These are phyloP conservation scores for Aspergillus sp. DNA, from an alignment of 2,329 filamentous ascomycete genomes.

Conservation along the genomic window DNA sequence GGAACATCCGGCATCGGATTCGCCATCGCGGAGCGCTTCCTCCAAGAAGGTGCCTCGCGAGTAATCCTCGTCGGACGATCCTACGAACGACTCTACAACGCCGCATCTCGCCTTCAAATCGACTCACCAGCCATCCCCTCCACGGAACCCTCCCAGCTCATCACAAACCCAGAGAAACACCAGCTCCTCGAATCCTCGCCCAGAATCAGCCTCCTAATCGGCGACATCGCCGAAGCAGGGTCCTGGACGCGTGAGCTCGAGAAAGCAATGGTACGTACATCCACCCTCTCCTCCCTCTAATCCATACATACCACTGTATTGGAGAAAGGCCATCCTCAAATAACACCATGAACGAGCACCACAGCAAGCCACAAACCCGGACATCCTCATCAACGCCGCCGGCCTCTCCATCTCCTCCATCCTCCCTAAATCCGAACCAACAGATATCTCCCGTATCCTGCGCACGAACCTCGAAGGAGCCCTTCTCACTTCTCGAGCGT, in stretches of 20 bases:
- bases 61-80: slow-evolving; percentile 63
- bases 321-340: too few relatives aligned
- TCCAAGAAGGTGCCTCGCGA: slow-evolving; percentile 60
- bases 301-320: too few relatives aligned
- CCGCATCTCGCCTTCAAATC: slow-evolving; percentile 32
- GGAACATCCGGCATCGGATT: slow-evolving; percentile 70
- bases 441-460: slow-evolving; percentile 60
- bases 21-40: slow-evolving; percentile 67
- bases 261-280: slow-evolving; percentile 36
- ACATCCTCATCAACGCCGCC: slow-evolving; percentile 77
- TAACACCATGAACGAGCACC: too few relatives aligned
- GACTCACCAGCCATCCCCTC: neutral
- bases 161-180: slow-evolving; percentile 8
- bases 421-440: slow-evolving; percentile 57
- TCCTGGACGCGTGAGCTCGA: slow-evolving; percentile 40
- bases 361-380: slow-evolving; percentile 29
- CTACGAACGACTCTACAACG: slow-evolving; percentile 46
- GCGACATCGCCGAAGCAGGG: slow-evolving; percentile 40
- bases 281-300: too few relatives aligned
- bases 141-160: neutral
- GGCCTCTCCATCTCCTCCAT: slow-evolving; percentile 69
- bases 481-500: slow-evolving; percentile 41
- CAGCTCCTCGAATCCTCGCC: slow-evolving; percentile 18
- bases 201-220: slow-evolving; percentile 34
- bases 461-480: slow-evolving; percentile 66